These are phyloP conservation scores for Parasitella parasitica DNA, from an alignment of 371 early-diverging fungal species.

Conservation along the genomic window DNA sequence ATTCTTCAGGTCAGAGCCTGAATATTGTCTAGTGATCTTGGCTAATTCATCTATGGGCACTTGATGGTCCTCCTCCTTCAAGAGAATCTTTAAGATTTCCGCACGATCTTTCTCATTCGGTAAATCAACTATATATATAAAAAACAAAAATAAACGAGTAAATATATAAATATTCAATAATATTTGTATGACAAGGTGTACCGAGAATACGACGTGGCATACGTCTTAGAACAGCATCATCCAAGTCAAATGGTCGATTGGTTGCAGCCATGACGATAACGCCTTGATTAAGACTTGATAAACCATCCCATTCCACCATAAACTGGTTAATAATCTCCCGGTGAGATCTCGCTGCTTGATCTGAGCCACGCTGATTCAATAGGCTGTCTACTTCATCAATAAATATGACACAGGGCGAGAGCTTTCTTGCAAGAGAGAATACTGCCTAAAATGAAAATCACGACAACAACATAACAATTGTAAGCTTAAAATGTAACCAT, in stretches of 20 bases:
- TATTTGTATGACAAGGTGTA: constrained; percentile 15
- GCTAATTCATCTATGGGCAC: constrained; percentile 64
- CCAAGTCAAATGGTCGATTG: constrained; percentile 97
- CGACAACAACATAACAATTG: not conserved
- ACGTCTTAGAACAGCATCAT: constrained; percentile 96
- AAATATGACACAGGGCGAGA: constrained; percentile 96
- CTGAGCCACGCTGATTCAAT: constrained; percentile 79
- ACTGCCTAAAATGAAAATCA: constrained; percentile 61
- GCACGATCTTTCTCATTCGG: constrained; percentile 83
- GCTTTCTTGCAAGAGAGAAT: constrained; percentile 94
- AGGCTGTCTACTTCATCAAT: constrained; percentile 98
- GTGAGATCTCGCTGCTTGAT: constrained; percentile 47
- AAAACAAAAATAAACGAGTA: not conserved
- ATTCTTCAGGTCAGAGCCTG: constrained; percentile 99
- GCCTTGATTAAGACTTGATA: constrained; percentile 72
- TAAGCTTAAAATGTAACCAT: not conserved
- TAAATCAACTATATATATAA: constrained; percentile 86
- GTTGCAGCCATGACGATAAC: constrained; percentile 95
- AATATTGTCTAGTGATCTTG: constrained; percentile 72
- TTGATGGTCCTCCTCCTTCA: constrained; percentile 72
- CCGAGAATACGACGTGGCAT: constrained; percentile 94
- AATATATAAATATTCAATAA: not conserved
- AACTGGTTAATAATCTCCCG: constrained; percentile 95
- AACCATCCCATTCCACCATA: constrained; percentile 98
- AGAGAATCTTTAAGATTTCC: constrained; percentile 79